Conservation (phyloP, 192 early-diverging fungal genomes). For the Backusella parvicylindrica region DNA sequence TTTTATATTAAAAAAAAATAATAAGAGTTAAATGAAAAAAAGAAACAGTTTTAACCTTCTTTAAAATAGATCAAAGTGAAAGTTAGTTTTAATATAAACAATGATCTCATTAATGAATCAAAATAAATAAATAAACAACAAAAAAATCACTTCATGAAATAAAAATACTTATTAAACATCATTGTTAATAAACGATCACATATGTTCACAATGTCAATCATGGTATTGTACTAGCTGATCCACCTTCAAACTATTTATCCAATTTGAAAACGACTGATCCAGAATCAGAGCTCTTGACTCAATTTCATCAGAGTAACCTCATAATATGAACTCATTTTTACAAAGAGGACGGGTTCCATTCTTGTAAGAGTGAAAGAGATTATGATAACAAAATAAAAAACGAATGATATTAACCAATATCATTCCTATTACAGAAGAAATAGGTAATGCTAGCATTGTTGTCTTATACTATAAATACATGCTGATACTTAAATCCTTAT, state of each 20-base stretch:
- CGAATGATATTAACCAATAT: not conserved
- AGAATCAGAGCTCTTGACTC: not conserved
- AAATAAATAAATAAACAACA: not conserved
- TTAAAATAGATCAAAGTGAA: no score
- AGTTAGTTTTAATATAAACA: not conserved
- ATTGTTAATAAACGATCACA: not conserved
- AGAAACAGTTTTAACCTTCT: not conserved
- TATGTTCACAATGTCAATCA: no score
- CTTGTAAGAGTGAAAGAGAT: not conserved
- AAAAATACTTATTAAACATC: not conserved
- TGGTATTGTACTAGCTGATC: not conserved
- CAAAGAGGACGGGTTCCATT: not conserved
- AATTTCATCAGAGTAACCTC: not conserved
- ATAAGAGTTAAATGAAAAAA: not conserved
- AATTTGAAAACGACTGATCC: not conserved
- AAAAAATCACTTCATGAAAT: not conserved
- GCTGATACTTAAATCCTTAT: not conserved
- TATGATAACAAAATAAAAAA: not conserved
- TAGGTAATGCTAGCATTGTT: not conserved
- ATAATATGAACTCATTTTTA: not conserved
- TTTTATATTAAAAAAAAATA: not conserved
- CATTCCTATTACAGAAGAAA: not conserved
- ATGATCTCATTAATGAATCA: not conserved
- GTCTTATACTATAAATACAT: not conserved
- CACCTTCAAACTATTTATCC: not conserved